phyloP scores from a whole-genome alignment of 2,329 filamentous ascomycete genomes.

The Alternaria brassicicola region DNA sequence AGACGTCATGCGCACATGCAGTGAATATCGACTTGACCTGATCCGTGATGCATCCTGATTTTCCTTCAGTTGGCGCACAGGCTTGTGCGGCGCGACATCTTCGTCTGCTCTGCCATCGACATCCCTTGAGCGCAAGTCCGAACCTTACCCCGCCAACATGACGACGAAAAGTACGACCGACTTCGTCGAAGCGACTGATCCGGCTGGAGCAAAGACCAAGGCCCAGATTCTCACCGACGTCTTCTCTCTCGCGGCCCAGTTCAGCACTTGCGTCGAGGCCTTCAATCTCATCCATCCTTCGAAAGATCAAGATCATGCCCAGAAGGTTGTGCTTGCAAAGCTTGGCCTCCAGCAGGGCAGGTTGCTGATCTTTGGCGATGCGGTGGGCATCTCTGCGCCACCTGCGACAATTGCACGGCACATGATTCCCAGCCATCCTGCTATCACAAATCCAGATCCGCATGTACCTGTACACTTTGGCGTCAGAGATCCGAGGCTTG shows the following conservation, averaged over 20 bases:
- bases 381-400: constrained; percentile 54
- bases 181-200: constrained; percentile 24
- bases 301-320: constrained; percentile 51
- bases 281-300: constrained; percentile 54
- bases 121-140: neutral
- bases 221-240: constrained; percentile 49
- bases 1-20: constrained; percentile 40
- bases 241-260: constrained; percentile 52
- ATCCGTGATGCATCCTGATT: constrained; percentile 3
- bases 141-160: constrained; percentile 33
- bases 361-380: constrained; percentile 57
- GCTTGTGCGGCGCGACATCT: neutral
- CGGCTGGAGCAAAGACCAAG: constrained; percentile 29
- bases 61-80: constrained; percentile 1
- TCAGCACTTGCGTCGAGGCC: constrained; percentile 56
- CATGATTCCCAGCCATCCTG: constrained; percentile 54
- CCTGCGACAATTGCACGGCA: constrained; percentile 52
- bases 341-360: constrained; percentile 56
- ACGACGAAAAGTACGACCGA: constrained; percentile 23
- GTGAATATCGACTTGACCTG: constrained; percentile 19
- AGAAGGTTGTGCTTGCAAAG: constrained; percentile 52
- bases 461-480: constrained; percentile 54
- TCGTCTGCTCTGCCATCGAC: neutral
- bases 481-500: constrained; percentile 50
- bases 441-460: constrained; percentile 53